Percentiles rank a stretch among this genome's conserved stretches.
Evolutionary conservation across 2,329 filamentous ascomycete genomes (phyloP).

Genomic region (Ophiocordyceps sinensis): DNA sequence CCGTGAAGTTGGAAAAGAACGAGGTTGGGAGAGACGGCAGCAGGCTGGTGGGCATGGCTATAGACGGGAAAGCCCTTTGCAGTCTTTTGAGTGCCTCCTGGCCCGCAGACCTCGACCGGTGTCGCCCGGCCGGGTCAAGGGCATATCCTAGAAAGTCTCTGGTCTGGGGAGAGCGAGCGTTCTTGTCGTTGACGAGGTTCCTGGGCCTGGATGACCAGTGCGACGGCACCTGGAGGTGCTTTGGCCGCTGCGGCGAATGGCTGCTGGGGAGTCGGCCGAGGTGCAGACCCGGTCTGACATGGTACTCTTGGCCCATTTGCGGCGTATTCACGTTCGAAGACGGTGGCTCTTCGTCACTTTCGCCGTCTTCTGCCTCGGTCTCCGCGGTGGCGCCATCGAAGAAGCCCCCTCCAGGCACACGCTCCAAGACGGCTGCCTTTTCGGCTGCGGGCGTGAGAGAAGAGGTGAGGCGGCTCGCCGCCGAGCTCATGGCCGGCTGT

Average conservation of each 20-base stretch:
- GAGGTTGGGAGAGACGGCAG: slow-evolving; percentile 28
- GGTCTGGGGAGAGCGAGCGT: slow-evolving; percentile 10
- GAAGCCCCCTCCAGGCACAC: slow-evolving; percentile 12
- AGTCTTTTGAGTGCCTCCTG: slow-evolving; percentile 42
- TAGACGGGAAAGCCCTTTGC: slow-evolving; percentile 40
- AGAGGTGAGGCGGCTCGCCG: slow-evolving; percentile 40
- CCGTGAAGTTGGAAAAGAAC: slow-evolving; percentile 21
- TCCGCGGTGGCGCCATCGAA: slow-evolving; percentile 7
- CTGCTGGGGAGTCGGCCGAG: neutral
- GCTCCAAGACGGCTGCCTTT: slow-evolving; percentile 40
- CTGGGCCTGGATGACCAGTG: slow-evolving; percentile 15
- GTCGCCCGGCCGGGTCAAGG: slow-evolving; percentile 30
- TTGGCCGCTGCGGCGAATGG: neutral
- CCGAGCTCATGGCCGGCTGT: slow-evolving; percentile 42
- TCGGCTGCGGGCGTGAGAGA: slow-evolving; percentile 41
- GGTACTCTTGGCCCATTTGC: neutral
- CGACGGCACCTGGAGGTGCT: slow-evolving; percentile 9
- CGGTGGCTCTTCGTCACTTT: slow-evolving; percentile 9
- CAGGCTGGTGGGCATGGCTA: slow-evolving; percentile 18
- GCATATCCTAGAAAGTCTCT: slow-evolving; percentile 26
- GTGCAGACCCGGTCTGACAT: too few species aligned
- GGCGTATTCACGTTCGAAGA: slow-evolving; percentile 7
- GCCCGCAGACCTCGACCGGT: slow-evolving; percentile 39
- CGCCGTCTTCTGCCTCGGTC: slow-evolving; percentile 4
- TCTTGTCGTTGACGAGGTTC: slow-evolving; percentile 3